These are phyloP conservation scores for Fusarium begoniae DNA, from an alignment of 2,329 filamentous ascomycete species.

Conservation along the genomic window DNA sequence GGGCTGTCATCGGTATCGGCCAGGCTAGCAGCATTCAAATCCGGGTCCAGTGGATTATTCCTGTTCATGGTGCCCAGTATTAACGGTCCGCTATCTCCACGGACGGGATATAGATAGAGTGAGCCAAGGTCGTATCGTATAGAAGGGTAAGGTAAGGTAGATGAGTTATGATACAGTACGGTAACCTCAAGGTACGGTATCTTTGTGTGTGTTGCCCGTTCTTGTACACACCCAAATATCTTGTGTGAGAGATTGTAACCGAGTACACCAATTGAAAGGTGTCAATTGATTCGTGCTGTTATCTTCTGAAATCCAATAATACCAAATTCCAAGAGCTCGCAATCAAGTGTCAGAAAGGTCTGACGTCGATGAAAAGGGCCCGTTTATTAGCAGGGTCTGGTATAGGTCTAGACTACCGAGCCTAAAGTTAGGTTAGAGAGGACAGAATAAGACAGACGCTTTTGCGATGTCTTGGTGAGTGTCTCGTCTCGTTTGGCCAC, in stretches of 20 bases:
- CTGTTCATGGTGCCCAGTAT: slow-evolving; percentile 32
- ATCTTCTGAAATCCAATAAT: not conserved
- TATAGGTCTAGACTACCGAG: not conserved
- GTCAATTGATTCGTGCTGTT: slow-evolving; percentile 16
- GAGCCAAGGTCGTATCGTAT: slow-evolving; percentile 14
- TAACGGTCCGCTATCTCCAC: slow-evolving; percentile 24
- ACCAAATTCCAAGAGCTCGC: not conserved
- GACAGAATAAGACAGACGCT: not conserved
- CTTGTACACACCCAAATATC: slow-evolving; percentile 12
- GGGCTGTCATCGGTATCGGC: slow-evolving; percentile 35
- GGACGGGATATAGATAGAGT: slow-evolving; percentile 20
- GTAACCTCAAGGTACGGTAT: not conserved
- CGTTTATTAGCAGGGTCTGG: slow-evolving; percentile 8
- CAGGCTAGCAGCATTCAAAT: slow-evolving; percentile 39
- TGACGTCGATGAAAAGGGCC: slow-evolving; percentile 15
- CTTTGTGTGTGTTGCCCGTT: slow-evolving; percentile 9
- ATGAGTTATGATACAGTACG: not conserved
- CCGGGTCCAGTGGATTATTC: slow-evolving; percentile 36
- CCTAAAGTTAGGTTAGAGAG: slow-evolving; percentile 3
- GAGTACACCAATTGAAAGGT: not conserved
- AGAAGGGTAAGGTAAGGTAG: not conserved
- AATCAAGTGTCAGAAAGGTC: slow-evolving; percentile 10
- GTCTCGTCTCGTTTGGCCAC: slow-evolving; percentile 6
- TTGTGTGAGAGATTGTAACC: not conserved
- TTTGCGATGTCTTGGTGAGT: slow-evolving; percentile 10